A percentile compares a stretch with the other conserved stretches of the same genome.
These are phyloP conservation scores for Auxenochlorella pyrenoidosa DNA, from an alignment of 139 green algal species.

Conservation along the genomic window DNA sequence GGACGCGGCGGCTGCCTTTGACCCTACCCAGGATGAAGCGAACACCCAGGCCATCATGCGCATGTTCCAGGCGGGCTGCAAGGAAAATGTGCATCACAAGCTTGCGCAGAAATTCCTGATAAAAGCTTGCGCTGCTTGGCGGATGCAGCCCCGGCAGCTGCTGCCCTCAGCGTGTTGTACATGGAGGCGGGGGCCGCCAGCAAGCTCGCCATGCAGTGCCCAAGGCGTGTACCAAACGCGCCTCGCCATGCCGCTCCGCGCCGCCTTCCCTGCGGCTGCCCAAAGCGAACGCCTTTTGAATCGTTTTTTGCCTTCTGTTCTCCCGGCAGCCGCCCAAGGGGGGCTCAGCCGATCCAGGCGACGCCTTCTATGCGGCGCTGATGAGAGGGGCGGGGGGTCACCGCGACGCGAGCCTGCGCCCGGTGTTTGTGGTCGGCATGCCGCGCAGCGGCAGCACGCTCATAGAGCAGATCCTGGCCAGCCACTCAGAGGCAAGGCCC, in stretches of 20 bases:
- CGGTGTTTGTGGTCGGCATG: constrained; percentile 81
- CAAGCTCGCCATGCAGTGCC: too few relatives aligned
- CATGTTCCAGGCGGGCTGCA: constrained; percentile 24
- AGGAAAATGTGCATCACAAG: too few relatives aligned
- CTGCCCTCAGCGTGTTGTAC: too few relatives aligned
- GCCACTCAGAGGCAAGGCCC: constrained; percentile 50
- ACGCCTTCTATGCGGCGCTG: constrained; percentile 17
- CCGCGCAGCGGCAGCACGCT: constrained; percentile 80
- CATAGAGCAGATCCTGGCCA: constrained; percentile 74
- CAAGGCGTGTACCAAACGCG: too few relatives aligned
- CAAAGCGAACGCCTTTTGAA: too few relatives aligned
- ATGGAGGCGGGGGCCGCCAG: too few relatives aligned
- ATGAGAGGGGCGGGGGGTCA: neutral
- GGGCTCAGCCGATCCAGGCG: neutral
- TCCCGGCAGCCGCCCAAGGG: constrained; percentile 23
- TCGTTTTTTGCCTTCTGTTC: too few relatives aligned
- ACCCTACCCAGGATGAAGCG: constrained; percentile 17
- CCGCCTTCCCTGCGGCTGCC: too few relatives aligned
- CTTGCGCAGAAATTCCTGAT: too few relatives aligned
- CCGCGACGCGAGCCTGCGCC: neutral
- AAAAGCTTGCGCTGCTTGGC: too few relatives aligned
- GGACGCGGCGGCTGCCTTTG: constrained; percentile 7
- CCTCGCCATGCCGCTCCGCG: too few relatives aligned
- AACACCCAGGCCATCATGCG: neutral
- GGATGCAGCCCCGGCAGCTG: too few relatives aligned